Evolutionary conservation across 352 stramenopile species (phyloP).

Genomic region (Phytophthora tentaculata): DNA sequence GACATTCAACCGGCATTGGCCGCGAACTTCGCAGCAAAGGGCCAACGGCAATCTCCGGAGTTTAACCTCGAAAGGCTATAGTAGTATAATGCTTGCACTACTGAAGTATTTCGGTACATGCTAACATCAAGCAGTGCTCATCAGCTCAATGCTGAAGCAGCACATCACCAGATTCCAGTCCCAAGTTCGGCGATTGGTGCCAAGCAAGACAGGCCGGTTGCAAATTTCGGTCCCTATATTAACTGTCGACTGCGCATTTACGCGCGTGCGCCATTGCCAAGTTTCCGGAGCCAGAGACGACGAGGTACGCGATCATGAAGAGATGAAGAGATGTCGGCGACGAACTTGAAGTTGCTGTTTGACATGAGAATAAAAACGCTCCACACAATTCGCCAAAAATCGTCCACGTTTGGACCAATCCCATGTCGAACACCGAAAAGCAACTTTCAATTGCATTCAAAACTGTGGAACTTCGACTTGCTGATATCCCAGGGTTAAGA

Average conservation of each 20-base stretch:
- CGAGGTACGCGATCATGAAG: not conserved
- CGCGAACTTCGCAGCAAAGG: no score
- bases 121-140: slow-evolving; percentile 18
- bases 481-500: slow-evolving; percentile 7
- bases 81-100: no score
- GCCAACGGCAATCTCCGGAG: slow-evolving; percentile 11
- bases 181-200: not conserved
- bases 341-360: slow-evolving; percentile 29
- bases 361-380: no score
- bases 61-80: not conserved
- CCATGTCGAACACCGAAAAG: slow-evolving; percentile 24
- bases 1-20: slow-evolving; percentile 25
- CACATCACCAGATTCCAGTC: slow-evolving; percentile 25
- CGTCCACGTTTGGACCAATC: not conserved
- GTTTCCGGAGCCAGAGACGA: not conserved
- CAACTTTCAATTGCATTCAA: slow-evolving; percentile 14
- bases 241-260: slow-evolving; percentile 22
- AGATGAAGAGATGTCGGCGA: not conserved
- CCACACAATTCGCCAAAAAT: not conserved
- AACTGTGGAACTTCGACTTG: slow-evolving; percentile 17
- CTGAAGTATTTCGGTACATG: no score
- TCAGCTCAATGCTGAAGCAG: slow-evolving; percentile 25
- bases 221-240: slow-evolving; percentile 15
- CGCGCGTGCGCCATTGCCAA: slow-evolving; percentile 15
- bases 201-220: slow-evolving; percentile 4